phyloP scores from a whole-genome alignment of 1,139 yeast genomes.

The Hyphopichia fennica region DNA sequence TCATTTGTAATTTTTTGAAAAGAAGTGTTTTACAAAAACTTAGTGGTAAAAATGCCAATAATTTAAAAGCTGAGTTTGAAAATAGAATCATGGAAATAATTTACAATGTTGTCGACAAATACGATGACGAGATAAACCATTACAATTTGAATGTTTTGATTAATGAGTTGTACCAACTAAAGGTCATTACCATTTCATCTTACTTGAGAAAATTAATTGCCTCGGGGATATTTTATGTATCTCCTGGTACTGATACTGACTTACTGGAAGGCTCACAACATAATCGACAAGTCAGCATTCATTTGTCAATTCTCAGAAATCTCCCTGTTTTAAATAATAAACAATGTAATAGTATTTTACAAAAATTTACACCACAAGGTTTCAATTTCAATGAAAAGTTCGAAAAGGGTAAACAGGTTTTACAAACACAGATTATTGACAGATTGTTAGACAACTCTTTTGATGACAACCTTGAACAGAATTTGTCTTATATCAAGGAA shows the following conservation, averaged over 20 bases:
- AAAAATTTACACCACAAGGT: slow-evolving; percentile 35
- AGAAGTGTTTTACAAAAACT: slow-evolving; percentile 27
- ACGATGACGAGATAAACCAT: slow-evolving; percentile 18
- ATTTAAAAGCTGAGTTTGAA: slow-evolving; percentile 46
- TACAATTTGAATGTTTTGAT: slow-evolving; percentile 50
- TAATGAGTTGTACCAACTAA: slow-evolving; percentile 53
- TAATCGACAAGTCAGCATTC: slow-evolving; percentile 36
- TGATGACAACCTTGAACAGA: slow-evolving; percentile 12
- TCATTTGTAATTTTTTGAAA: slow-evolving; percentile 40
- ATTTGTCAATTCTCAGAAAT: slow-evolving; percentile 51
- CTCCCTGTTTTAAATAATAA: slow-evolving; percentile 54
- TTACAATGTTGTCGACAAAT: slow-evolving; percentile 44
- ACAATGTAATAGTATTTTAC: slow-evolving; percentile 51
- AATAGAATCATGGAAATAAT: slow-evolving; percentile 47
- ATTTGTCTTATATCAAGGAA: slow-evolving; percentile 15
- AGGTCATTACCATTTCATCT: slow-evolving; percentile 59
- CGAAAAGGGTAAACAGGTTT: slow-evolving; percentile 26
- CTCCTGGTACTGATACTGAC: slow-evolving; percentile 20
- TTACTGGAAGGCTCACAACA: slow-evolving; percentile 11
- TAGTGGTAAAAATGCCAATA: slow-evolving; percentile 22
- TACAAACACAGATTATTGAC: slow-evolving; percentile 25
- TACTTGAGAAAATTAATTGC: slow-evolving; percentile 79
- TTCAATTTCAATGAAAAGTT: slow-evolving; percentile 35
- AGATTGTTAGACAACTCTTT: slow-evolving; percentile 18
- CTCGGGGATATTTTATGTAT: slow-evolving; percentile 70